Evolutionary conservation across 768 basidiomycete species (phyloP).

Genomic region (Tricholoma hemisulphureum): DNA sequence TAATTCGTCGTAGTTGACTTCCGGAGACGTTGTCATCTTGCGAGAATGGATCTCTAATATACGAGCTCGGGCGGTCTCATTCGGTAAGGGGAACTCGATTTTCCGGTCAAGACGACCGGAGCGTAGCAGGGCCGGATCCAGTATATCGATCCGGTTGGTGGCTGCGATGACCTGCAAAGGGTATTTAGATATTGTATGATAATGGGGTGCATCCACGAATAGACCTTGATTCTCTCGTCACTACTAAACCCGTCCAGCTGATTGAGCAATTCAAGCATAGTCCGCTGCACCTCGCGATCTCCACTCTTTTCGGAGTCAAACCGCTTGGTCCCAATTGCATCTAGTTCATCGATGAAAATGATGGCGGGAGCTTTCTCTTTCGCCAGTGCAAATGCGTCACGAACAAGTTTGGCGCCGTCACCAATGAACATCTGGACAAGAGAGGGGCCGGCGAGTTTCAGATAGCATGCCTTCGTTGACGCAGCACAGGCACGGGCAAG

Average conservation of each 20-base stretch:
- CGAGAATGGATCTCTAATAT: conserved; percentile 97
- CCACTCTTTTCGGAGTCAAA: conserved; percentile 99
- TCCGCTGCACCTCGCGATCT: conserved; percentile 98
- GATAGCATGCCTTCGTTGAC: conserved; percentile 95
- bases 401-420: conserved; percentile 97
- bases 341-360: conserved; percentile 97
- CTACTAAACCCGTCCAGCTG: conserved; percentile 98
- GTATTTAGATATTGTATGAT: conserved; percentile 6
- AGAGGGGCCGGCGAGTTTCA: conserved; percentile 96
- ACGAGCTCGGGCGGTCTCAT: conserved; percentile 92
- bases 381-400: conserved; percentile 96
- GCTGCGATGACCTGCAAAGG: conserved; percentile 86
- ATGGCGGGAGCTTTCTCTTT: conserved; percentile 99
- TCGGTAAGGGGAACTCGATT: conserved; percentile 97
- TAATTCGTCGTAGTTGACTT: conserved; percentile 96
- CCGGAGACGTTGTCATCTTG: conserved; percentile 85
- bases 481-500: conserved; percentile 97
- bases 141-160: conserved; percentile 97
- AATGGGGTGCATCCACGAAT: conserved; percentile 11
- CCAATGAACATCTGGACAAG: conserved; percentile 99
- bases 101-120: conserved; percentile 97
- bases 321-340: conserved; percentile 98
- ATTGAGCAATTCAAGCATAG: conserved; percentile 99
- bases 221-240: conserved; percentile 94
- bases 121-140: conserved; percentile 96